A percentile compares a stretch with the other conserved stretches of the same genome.
These are phyloP conservation scores for Arthrobotrys megalospora DNA, from an alignment of 2,329 filamentous ascomycete genomes.

Conservation along the genomic window DNA sequence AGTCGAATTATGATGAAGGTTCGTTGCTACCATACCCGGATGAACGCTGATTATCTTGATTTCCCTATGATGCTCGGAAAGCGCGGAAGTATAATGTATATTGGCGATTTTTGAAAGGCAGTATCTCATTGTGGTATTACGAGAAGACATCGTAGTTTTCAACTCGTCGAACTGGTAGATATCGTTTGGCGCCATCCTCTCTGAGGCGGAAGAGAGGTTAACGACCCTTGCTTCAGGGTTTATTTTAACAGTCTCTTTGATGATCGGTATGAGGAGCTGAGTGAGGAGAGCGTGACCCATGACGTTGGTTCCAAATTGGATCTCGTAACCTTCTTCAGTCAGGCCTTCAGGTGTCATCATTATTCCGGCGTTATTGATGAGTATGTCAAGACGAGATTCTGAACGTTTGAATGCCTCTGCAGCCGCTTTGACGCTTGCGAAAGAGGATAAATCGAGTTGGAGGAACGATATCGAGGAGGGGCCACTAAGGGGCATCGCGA, in stretches of 20 bases:
- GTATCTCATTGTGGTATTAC: constrained; percentile 70
- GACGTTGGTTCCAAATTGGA: constrained; percentile 66
- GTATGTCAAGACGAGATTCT: constrained; percentile 66
- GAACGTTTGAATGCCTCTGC: constrained; percentile 63
- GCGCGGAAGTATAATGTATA: constrained; percentile 69
- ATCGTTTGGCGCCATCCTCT: constrained; percentile 11
- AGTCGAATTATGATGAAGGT: constrained; percentile 61
- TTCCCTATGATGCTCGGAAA: constrained; percentile 69
- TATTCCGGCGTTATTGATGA: constrained; percentile 67
- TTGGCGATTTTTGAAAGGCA: constrained; percentile 72
- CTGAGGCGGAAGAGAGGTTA: constrained; percentile 28
- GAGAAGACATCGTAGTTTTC: constrained; percentile 63
- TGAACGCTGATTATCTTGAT: constrained; percentile 70
- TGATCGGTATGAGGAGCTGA: constrained; percentile 63
- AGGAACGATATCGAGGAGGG: constrained; percentile 63
- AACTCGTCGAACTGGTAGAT: constrained; percentile 64
- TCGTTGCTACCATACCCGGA: constrained; percentile 69
- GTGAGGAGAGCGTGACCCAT: constrained; percentile 64
- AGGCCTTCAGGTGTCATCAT: constrained; percentile 64
- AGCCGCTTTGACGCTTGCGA: constrained; percentile 65
- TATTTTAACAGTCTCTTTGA: constrained; percentile 61
- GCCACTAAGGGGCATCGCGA: constrained; percentile 46
- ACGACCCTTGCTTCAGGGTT: constrained; percentile 43
- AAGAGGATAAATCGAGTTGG: constrained; percentile 65
- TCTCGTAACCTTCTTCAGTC: constrained; percentile 65